These are phyloP conservation scores for Calonectria montana DNA, from an alignment of 2,329 filamentous ascomycete species.

Conservation along the genomic window DNA sequence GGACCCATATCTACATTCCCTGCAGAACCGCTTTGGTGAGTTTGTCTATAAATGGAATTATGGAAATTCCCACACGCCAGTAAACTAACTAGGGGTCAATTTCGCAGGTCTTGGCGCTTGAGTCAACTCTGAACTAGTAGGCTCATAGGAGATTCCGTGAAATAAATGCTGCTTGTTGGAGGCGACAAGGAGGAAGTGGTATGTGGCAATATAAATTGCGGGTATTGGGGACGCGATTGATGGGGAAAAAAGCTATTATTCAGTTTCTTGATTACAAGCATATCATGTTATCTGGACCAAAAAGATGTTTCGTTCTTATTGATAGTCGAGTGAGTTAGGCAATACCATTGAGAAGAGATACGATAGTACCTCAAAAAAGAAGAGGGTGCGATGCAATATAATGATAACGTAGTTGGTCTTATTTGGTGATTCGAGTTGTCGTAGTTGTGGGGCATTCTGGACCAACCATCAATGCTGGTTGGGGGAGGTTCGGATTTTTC, in stretches of 20 bases:
- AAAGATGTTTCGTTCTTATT: constrained; percentile 6
- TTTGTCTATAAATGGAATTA: constrained; percentile 23
- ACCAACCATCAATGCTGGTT: neutral
- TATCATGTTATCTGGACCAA: constrained; percentile 2
- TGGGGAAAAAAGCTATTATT: neutral
- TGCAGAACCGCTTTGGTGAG: constrained; percentile 84
- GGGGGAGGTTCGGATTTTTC: constrained; percentile 33
- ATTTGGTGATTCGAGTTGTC: neutral
- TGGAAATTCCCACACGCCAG: neutral
- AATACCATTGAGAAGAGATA: neutral
- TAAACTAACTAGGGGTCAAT: constrained; percentile 14
- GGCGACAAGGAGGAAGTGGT: too few relatives aligned
- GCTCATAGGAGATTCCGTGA: neutral
- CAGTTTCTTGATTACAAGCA: neutral
- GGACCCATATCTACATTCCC: constrained; percentile 91
- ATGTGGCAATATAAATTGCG: neutral
- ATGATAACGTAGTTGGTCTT: too few relatives aligned
- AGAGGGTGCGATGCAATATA: neutral
- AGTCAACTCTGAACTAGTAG: constrained; percentile 39
- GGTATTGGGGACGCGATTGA: neutral
- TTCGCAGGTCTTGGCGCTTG: constrained; percentile 63
- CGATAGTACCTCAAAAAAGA: neutral
- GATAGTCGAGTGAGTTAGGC: neutral
- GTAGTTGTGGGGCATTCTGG: neutral
- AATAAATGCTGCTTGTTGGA: neutral